These are phyloP conservation scores for Balansia obtecta DNA, from an alignment of 2,329 filamentous ascomycete genomes.

Conservation along the genomic window DNA sequence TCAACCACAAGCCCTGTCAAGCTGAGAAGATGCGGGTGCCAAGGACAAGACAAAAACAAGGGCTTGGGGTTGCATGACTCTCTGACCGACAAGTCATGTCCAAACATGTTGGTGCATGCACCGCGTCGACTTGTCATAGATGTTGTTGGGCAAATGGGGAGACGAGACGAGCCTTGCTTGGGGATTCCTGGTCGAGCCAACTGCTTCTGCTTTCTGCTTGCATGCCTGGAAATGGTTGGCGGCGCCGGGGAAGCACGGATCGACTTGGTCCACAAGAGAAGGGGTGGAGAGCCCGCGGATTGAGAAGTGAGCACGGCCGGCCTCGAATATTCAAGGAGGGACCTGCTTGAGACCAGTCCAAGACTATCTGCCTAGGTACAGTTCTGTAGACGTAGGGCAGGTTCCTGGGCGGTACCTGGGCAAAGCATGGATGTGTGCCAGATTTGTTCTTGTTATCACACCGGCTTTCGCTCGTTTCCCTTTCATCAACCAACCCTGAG, in stretches of 20 bases:
- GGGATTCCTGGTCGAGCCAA: no score
- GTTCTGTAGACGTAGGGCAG: neutral
- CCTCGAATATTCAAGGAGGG: neutral
- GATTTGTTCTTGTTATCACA: neutral
- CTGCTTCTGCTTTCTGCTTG: neutral
- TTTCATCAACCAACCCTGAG: neutral
- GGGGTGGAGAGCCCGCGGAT: neutral
- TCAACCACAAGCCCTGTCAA: neutral
- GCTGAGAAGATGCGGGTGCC: neutral
- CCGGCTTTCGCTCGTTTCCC: neutral
- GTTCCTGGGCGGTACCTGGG: neutral
- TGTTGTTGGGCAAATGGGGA: neutral
- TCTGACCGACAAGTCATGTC: neutral
- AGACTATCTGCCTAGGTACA: neutral
- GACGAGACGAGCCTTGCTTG: no score
- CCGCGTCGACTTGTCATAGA: neutral
- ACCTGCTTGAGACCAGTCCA: neutral
- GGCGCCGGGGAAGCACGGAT: neutral
- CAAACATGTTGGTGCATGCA: no score
- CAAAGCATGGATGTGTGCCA: neutral
- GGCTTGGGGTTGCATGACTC: neutral
- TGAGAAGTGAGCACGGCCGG: neutral
- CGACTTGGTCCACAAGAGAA: neutral
- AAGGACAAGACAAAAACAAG: neutral
- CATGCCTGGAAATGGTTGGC: neutral